Base-by-base conservation (phyloP, 305 asterid species). In the Euphrasia arctica region DNA sequence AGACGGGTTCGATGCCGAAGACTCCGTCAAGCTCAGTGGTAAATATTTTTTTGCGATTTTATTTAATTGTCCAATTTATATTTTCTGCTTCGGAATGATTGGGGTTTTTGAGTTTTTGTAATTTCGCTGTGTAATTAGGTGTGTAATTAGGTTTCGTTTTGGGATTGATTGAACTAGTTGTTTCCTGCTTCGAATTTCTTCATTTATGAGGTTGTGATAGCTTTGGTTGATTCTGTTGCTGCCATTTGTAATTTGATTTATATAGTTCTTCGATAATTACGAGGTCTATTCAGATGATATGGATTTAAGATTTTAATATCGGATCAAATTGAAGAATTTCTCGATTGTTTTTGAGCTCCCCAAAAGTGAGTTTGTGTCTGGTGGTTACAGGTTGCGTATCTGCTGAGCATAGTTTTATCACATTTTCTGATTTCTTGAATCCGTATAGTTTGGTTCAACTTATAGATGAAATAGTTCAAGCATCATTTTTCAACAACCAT, bases 1-100 rank as follows among this genome's bases (percentile, higher is more conserved):
- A 18, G 48, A 49, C 10, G 85, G 81, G 48, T 90, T 79, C 59
- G 97, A 90, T 62, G 97, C 89, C 13, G 64, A 68, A 52, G 79
- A 74, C 6, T 73, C 72, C 10, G 58, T 87, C 83, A 80, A 82
- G 77, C 80, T 45, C 63, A 63, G 75, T 22, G 91, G 97, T 90
- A 75, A 63, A 52, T 59, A 32, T 0, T 58, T 13, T 22, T 60
- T 43, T 51, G 1, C 0, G 4, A 27, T 49, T 5, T n/a, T 64
- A 56, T 42, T 25, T 31, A 18, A n/a, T 28, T 54, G 10, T 61
- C 13, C 58, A 42, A 15, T 22, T 47, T 13, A 39, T 31, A 48
- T 57, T 60, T 60, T 49, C 4, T 39, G 22, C 15, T 42, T 27
- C 41, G 57, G 22, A 34, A 5, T 49, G 47, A 43, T 27, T 13